Percentiles rank a stretch among this genome's conserved stretches.
These are phyloP conservation scores for Tylopilus sp. DNA, from an alignment of 768 basidiomycete genomes.

Conservation along the genomic window DNA sequence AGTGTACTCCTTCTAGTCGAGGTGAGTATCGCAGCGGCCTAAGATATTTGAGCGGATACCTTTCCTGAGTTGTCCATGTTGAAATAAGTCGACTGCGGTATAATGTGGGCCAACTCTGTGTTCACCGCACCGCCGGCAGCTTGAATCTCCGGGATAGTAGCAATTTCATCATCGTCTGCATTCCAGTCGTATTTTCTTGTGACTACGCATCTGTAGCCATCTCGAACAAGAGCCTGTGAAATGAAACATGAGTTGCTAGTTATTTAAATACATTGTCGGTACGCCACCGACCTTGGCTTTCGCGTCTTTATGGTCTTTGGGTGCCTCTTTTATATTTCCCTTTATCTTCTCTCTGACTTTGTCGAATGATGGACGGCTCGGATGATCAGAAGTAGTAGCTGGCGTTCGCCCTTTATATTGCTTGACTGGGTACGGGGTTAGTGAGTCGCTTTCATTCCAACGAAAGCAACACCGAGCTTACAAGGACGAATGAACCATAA, in stretches of 20 bases:
- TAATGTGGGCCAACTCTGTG: slow-evolving; percentile 3
- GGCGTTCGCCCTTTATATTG: slow-evolving; percentile 21
- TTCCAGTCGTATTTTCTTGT: slow-evolving; percentile 24
- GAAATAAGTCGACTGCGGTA: slow-evolving; percentile 4
- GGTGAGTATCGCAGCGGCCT: background rate
- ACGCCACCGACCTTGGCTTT: slow-evolving; percentile 3
- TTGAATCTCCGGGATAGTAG: background rate
- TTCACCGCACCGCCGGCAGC: too few species aligned
- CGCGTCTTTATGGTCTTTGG: slow-evolving; percentile 1
- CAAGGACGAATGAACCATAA: background rate
- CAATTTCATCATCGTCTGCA: background rate
- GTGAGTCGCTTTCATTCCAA: background rate
- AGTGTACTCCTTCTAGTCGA: slow-evolving; percentile 1
- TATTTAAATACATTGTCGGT: too few species aligned
- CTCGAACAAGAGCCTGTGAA: slow-evolving; percentile 35
- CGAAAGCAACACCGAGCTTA: background rate
- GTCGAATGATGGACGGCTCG: slow-evolving; percentile 19
- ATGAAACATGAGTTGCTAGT: too few species aligned
- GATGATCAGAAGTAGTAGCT: slow-evolving; percentile 8
- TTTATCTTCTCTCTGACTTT: background rate
- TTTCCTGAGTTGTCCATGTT: background rate
- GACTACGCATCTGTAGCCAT: slow-evolving; percentile 34
- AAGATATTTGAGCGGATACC: background rate
- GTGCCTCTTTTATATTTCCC: background rate
- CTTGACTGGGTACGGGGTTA: slow-evolving; percentile 8